Percentiles rank a stretch among this genome's conserved stretches.
Conservation (phyloP, 371 early-diverging fungal species). For the Saksenaea oblongispora region DNA sequence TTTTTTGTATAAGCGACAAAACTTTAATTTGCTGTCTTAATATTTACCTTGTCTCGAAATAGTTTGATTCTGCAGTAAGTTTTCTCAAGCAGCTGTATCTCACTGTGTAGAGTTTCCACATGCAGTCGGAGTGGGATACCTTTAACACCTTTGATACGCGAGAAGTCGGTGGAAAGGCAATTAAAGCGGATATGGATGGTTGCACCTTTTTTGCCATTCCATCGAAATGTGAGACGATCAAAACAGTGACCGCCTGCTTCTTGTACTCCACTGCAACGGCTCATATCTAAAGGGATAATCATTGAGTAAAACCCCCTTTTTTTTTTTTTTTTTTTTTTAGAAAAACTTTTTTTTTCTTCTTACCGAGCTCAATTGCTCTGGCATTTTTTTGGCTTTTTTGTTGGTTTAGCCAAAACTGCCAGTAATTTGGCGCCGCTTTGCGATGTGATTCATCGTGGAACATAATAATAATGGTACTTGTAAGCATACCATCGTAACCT, state of each 20-base stretch:
- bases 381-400: slow-evolving; percentile 51
- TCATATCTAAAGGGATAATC: slow-evolving; percentile 20
- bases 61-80: slow-evolving; percentile 46
- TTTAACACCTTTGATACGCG: slow-evolving; percentile 55
- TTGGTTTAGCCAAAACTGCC: slow-evolving; percentile 81
- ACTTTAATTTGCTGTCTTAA: background rate
- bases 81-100: slow-evolving; percentile 25
- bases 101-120: slow-evolving; percentile 25
- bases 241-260: slow-evolving; percentile 49
- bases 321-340: background rate
- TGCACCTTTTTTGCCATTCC: slow-evolving; percentile 43
- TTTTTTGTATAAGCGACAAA: background rate
- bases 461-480: slow-evolving; percentile 64
- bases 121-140: slow-evolving; percentile 50
- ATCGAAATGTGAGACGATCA: slow-evolving; percentile 45
- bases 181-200: slow-evolving; percentile 46
- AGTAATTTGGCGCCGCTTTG: slow-evolving; percentile 64
- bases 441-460: slow-evolving; percentile 79
- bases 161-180: slow-evolving; percentile 55
- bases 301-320: background rate
- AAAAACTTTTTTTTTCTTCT: slow-evolving; percentile 2
- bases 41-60: slow-evolving; percentile 52
- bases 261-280: slow-evolving; percentile 44
- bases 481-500: slow-evolving; percentile 47
- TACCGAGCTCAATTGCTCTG: slow-evolving; percentile 55